phyloP scores from a whole-genome alignment of 106 monocot genomes.

The Acorus calamus region DNA sequence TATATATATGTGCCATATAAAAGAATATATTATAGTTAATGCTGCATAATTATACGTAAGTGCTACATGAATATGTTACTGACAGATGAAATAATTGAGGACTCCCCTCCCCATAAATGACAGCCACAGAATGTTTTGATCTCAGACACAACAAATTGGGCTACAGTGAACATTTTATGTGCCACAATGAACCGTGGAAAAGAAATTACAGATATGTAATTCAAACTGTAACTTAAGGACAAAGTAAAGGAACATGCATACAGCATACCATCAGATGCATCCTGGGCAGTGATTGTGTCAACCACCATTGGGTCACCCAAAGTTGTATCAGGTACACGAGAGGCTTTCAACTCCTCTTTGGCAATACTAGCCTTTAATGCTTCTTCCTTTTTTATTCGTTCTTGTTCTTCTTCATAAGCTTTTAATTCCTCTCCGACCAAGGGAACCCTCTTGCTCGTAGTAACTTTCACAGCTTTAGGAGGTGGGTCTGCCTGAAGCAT shows the following conservation, averaged over 20 bases:
- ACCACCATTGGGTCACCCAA: constrained; percentile 71
- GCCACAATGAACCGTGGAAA: too few relatives aligned
- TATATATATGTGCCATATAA: too few relatives aligned
- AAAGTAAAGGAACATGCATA: constrained; percentile 12
- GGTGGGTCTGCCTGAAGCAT: constrained; percentile 99
- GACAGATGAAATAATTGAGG: too few relatives aligned
- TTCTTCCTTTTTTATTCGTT: constrained; percentile 68
- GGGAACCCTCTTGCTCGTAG: constrained; percentile 79
- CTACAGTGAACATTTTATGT: too few relatives aligned
- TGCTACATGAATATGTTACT: too few relatives aligned
- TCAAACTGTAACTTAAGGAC: too few relatives aligned
- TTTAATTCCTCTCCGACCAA: constrained; percentile 88
- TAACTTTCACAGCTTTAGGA: constrained; percentile 97
- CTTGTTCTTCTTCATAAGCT: constrained; percentile 90
- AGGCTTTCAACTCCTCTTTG: constrained; percentile 57
- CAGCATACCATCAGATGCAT: constrained; percentile 47
- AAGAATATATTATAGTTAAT: too few relatives aligned
- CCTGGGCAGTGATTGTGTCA: constrained; percentile 38
- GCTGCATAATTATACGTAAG: too few relatives aligned
- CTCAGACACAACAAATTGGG: too few relatives aligned
- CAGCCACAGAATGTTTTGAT: too few relatives aligned
- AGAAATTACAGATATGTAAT: too few relatives aligned
- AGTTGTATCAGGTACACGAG: constrained; percentile 43
- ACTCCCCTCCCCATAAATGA: too few relatives aligned
- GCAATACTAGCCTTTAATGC: constrained; percentile 50